Conservation (phyloP, 805 yeast species). For the Starmera amethionina region DNA sequence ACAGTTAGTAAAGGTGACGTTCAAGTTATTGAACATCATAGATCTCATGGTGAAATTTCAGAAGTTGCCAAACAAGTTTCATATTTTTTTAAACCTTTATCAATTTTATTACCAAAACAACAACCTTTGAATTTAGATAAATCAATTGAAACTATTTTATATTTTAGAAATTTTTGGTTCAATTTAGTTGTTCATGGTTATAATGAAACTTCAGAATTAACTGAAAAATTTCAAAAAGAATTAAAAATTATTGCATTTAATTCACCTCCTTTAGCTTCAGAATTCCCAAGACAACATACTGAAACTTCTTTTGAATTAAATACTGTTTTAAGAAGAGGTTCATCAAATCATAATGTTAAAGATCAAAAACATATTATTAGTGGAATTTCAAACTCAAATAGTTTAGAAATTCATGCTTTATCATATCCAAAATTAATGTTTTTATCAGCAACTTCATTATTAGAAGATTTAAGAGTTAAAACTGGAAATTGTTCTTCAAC, state of each 20-base stretch:
- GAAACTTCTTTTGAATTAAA: conserved; percentile 91
- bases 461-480: conserved; percentile 71
- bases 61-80: conserved; percentile 63
- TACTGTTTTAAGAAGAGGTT: conserved; percentile 81
- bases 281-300: conserved; percentile 66
- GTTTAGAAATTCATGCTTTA: conserved; percentile 41
- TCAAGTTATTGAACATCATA: conserved; percentile 63
- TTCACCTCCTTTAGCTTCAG: conserved; percentile 84
- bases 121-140: conserved; percentile 28
- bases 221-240: conserved; percentile 33
- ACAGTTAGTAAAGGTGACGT: conserved; percentile 76
- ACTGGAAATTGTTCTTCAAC: conserved; percentile 77
- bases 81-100: conserved; percentile 60
- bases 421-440: conserved; percentile 81
- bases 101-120: conserved; percentile 57
- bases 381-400: conserved; percentile 26
- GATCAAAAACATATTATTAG: conserved; percentile 56
- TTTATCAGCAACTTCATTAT: conserved; percentile 66
- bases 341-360: conserved; percentile 71
- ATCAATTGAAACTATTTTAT: conserved; percentile 40
- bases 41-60: conserved; percentile 65
- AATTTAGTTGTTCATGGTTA: conserved; percentile 90
- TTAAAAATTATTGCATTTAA: conserved; percentile 70
- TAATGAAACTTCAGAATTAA: conserved; percentile 46
- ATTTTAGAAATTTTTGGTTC: conserved; percentile 89